Base-by-base conservation (phyloP, 208 protist species). In the Trypanosoma mega region DNA sequence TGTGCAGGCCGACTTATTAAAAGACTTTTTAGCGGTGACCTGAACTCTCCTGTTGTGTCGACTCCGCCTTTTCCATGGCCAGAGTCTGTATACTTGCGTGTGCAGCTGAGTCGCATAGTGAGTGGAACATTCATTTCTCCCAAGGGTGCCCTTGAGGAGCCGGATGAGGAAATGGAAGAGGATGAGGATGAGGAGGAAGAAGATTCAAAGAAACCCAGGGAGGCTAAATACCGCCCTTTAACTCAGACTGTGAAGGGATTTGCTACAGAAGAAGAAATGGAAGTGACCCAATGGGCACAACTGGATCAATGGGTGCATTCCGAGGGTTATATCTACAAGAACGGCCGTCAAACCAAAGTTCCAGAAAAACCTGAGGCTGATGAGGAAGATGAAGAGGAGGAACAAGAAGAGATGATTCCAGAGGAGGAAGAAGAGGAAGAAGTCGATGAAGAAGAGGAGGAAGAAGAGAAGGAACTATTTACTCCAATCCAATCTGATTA, bases 61-160 rank as follows among this genome's bases (percentile, higher is more conserved):
- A 96, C 85, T 56, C 93, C 94, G 7, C 74, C 85, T 2, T 98
- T 98, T 64, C 87, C 91, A 30, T 97, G 97, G 75, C 87, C 68
- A 9, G 95, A 98, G 72, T 72, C 80, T 1, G 72, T 91, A 44
- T 93, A 92, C 63, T 76, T 98, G 44, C 89, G 97, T 41, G 97
- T 96, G 8, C 94, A 98, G 66, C 87, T 98, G 34, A 78, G 93
- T 24, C 91, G 97, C 66, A 98, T 98, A 59, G 72, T 85, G 23
- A 90, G 85, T 57, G 65, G 76, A 34, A 97, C 95, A 18, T 85
- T 77, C 48, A 84, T 98, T 48, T 74, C 81, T 23, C 97, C 97
- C 8, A 47, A 78, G n/a, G 90, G 92, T 0, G 92, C 90, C 8
- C 67, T 96, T 24, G 89, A 89, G 43, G 66, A 91, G 54, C 74